phyloP scores from a whole-genome alignment of 257 asterid species.

The Capsicum pubescens region DNA sequence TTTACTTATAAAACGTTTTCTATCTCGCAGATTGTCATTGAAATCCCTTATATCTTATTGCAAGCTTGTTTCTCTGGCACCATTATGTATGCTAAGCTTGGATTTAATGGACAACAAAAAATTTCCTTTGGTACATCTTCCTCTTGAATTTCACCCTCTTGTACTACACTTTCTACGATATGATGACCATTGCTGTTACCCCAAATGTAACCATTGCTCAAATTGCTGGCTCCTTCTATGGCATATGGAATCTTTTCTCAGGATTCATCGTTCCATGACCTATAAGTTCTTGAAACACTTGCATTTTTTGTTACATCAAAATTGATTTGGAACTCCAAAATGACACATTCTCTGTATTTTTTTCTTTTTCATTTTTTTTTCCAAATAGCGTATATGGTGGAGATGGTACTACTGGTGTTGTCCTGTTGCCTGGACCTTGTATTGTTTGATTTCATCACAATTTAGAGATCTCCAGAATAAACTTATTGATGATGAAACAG shows the following conservation, averaged over 20 bases:
- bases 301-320: neutral
- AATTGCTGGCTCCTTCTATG: conserved; percentile 60
- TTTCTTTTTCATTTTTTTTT: too few species aligned
- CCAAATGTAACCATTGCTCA: conserved; percentile 72
- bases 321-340: neutral
- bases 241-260: conserved; percentile 71
- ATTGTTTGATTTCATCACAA: conserved; percentile 67
- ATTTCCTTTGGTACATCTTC: conserved; percentile 76
- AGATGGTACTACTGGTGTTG: conserved; percentile 84
- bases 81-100: conserved; percentile 71
- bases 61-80: conserved; percentile 57
- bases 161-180: conserved; percentile 72
- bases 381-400: conserved; percentile 81
- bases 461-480: conserved; percentile 51
- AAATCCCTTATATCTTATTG: conserved; percentile 59
- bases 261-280: conserved; percentile 78
- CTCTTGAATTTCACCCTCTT: conserved; percentile 62
- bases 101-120: conserved; percentile 61
- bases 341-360: neutral
- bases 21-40: conserved; percentile 58
- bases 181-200: conserved; percentile 78
- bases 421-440: conserved; percentile 68
- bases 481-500: conserved; percentile 32
- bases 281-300: conserved; percentile 46
- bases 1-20: conserved; percentile 2